Evolutionary conservation across 257 asterid genomes (phyloP), one percentile per base, ranked within the genome.

Genomic region (Solanum chiquidenum): DNA sequence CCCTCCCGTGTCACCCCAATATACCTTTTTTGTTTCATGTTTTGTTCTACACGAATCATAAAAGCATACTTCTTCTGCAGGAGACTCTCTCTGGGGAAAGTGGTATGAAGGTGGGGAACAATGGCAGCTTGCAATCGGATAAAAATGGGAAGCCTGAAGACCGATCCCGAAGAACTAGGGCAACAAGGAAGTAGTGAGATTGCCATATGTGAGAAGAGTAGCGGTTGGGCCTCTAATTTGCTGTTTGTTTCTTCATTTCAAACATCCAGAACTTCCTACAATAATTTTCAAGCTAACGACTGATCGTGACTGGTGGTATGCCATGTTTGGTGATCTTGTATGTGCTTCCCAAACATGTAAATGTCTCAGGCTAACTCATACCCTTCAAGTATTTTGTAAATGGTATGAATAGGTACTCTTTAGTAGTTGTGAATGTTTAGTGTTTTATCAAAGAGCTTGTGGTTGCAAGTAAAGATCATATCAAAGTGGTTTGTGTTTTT

Each of bases 41-140:
- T 80, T 9, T 80, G 64, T 44, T 80, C 11, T 10, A 80, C 3
- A n/a, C 9, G 16, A 80, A 80, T 46, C 42, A 49, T 80, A 29
- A 29, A 49, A 49, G 85, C 42, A 46, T 49, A 86, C 84, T 49
- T 76, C 25, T 91, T 76, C 25, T 91, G 90, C 92, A 92, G 95
- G 93, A 90, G 87, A 82, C 86, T 83, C 89, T 37, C 76, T 34
- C 90, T 68, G 88, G 12, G 71, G 87, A 85, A 75, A 68, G 58
- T 29, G 89, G 42, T 44, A 87, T 82, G 35, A 91, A 86, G n/a
- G 86, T 68, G 40, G 90, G 90, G 85, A 88, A 89, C 80, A 91
- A 83, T 86, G 90, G 87, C 34, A 79, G 69, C 42, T 87, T 88
- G 82, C 90, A 74, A 42, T 52, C 85, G 21, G 92, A 90, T 90